Base-by-base conservation (phyloP, 2,329 filamentous ascomycete genomes). In the Cercospora sp. region DNA sequence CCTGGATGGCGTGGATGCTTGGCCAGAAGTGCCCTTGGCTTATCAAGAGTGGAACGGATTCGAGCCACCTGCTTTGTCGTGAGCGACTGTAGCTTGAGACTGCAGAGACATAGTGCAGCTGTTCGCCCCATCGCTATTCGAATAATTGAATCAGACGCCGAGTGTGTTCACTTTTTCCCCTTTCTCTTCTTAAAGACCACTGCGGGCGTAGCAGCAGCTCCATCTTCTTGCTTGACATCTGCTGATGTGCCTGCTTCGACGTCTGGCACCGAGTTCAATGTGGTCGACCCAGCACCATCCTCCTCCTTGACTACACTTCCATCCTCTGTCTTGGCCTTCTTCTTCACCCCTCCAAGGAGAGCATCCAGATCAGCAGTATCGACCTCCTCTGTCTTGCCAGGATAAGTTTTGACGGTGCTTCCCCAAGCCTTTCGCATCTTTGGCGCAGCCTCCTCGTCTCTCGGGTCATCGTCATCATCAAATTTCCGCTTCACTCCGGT, bases 161-260 rank as follows among this genome's bases (percentile, higher is more conserved):
- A 30, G 21, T n/a, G 24, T n/a, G 24, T 57, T 79, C 77, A 79
- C 65, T 73, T 77, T 72, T 79, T 79, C 21, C 73, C 72, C 76
- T 93, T 94, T 64, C 91, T 84, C 81, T 93, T 94, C 81, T 94
- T 94, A 80, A 94, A 95, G 3, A 93, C 82, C 2, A 93, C 85
- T 0, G 86, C 83, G 6, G 81, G 79, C 2, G 85, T 82, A 10
- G 77, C 77, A 57, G 71, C 72, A 43, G 73, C 73, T 70, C 77
- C 67, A n/a, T 32, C 60, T 62, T 64, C 61, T 32, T 43, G 16
- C 53, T 58, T 51, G 18, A 40, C 51, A 62, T 69, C 18, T 24
- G 30, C 9, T n/a, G 49, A 55, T 3, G 49, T 55, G 49, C 21
- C 49, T 21, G 28, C 65, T 49, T 58, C 51, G 6, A 70, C 59